phyloP scores from a whole-genome alignment of 2,329 filamentous ascomycete species.

The Seiridium cupressi region DNA sequence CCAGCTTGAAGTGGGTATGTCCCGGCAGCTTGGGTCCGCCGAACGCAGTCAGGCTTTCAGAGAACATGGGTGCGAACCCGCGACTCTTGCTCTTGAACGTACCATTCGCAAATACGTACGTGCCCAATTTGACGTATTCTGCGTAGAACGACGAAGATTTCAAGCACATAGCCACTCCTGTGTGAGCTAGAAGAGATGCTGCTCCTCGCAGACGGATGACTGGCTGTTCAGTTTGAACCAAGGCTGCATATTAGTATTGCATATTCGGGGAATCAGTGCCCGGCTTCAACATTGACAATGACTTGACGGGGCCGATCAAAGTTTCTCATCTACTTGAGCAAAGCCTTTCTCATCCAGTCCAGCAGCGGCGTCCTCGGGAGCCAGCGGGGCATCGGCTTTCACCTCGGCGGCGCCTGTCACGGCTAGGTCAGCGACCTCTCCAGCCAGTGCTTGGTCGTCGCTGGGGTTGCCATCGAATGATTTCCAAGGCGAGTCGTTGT shows the following conservation, averaged over 20 bases:
- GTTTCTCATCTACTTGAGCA: constrained; percentile 37
- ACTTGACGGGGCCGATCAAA: not conserved
- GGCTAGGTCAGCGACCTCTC: constrained; percentile 41
- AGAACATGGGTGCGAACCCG: no score
- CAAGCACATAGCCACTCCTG: no score
- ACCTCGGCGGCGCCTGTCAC: constrained; percentile 29
- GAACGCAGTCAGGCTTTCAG: not conserved
- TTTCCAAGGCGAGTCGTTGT: constrained; percentile 67
- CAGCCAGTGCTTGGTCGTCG: constrained; percentile 36
- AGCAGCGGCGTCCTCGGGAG: constrained; percentile 44
- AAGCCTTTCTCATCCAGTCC: constrained; percentile 57
- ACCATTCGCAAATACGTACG: no score
- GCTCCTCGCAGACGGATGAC: no score
- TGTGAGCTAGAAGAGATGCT: no score
- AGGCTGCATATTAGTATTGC: no score
- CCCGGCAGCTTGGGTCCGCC: not conserved
- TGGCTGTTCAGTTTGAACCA: no score
- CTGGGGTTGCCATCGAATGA: constrained; percentile 38
- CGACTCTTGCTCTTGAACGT: no score
- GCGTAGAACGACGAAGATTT: no score
- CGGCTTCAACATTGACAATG: no score
- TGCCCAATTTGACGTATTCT: no score
- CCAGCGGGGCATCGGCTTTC: constrained; percentile 46
- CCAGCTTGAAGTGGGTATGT: not conserved
- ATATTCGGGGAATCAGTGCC: no score